Percentiles rank a stretch among this genome's conserved stretches.
These are phyloP conservation scores for Inga oerstediana DNA, from an alignment of 306 rosid genomes.

Conservation along the genomic window DNA sequence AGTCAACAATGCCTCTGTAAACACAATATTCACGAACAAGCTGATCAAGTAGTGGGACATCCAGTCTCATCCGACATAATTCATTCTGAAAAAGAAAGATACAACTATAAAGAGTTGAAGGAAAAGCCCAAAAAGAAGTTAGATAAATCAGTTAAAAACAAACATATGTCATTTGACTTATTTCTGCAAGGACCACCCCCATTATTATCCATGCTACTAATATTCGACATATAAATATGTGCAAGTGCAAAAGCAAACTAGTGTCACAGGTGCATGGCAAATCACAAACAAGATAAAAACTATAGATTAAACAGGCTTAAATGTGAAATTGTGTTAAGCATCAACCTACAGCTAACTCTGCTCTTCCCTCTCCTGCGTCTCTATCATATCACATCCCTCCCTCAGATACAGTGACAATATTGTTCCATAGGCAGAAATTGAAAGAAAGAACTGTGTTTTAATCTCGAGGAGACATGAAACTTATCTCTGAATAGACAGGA, in stretches of 20 bases:
- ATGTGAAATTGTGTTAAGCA: constrained; percentile 12
- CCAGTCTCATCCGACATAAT: constrained; percentile 84
- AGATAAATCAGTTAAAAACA: not conserved
- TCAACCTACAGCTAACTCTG: constrained; percentile 19
- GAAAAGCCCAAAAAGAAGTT: not conserved
- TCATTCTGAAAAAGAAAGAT: constrained; percentile 74
- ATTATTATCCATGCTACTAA: not conserved
- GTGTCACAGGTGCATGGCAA: not conserved
- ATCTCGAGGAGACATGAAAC: constrained; percentile 4
- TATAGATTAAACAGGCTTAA: constrained; percentile 4
- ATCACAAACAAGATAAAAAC: not conserved
- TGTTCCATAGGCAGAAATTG: constrained; percentile 11
- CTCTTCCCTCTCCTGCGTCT: constrained; percentile 6
- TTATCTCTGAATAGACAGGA: not conserved
- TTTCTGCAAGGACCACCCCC: not conserved
- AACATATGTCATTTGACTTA: too few species aligned
- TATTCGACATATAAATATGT: not conserved
- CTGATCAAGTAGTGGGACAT: constrained; percentile 85
- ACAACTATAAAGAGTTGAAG: constrained; percentile 32
- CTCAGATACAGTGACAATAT: constrained; percentile 8
- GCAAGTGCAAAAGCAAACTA: not conserved
- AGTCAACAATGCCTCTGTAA: constrained; percentile 91
- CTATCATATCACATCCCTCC: constrained; percentile 5
- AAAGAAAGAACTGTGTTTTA: constrained; percentile 1
- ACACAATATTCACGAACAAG: constrained; percentile 96